Conservation (phyloP, 1,284 basidiomycete species). For the Cryptococcus floricola region DNA sequence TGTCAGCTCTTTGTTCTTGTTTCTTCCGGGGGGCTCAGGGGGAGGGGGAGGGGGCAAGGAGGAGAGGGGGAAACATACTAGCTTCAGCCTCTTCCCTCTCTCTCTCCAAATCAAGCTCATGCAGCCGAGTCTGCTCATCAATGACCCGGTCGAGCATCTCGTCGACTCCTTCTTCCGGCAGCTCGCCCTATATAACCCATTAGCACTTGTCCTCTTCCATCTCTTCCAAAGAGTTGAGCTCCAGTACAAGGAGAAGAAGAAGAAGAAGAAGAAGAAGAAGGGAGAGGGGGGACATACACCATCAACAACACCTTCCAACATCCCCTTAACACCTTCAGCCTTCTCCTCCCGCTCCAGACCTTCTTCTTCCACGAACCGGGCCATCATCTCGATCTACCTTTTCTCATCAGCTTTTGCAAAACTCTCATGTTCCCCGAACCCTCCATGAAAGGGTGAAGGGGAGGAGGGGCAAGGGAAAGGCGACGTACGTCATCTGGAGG, state of each 20-base stretch:
- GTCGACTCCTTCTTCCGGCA: conserved; percentile 29
- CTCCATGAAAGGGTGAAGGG: not conserved
- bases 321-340: conserved; percentile 46
- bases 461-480: no score
- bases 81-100: conserved; percentile 11
- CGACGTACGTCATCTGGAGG: conserved; percentile 43
- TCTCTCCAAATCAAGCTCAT: conserved; percentile 19
- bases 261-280: not conserved
- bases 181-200: conserved; percentile 18
- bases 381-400: conserved; percentile 46
- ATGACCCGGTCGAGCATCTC: conserved; percentile 31
- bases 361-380: conserved; percentile 49
- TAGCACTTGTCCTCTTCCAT: not conserved
- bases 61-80: conserved; percentile 2
- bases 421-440: no score
- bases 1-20: not conserved
- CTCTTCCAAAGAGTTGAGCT: not conserved
- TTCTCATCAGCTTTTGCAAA: not conserved
- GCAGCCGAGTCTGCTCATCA: conserved; percentile 33
- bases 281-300: conserved; percentile 16
- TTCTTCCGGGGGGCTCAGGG: not conserved
- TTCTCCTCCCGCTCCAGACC: conserved; percentile 47
- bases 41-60: not conserved
- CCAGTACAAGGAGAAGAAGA: not conserved
- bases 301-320: conserved; percentile 47